Percentiles rank a stretch among this genome's conserved stretches.
phyloP scores from a whole-genome alignment of 73 alveolate species.

The Stentor roeselii region DNA sequence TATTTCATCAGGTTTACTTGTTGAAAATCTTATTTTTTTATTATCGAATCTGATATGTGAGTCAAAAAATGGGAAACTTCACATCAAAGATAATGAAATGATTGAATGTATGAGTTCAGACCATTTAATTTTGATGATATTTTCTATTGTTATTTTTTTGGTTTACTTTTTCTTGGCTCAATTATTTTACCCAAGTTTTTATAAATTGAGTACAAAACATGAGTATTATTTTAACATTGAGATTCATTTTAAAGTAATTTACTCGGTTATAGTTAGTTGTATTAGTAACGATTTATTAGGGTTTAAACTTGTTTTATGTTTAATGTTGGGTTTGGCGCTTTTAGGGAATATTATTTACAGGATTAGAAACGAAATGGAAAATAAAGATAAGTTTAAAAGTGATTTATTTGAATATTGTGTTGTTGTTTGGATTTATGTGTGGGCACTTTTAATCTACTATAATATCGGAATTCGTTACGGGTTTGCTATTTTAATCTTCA shows the following conservation, averaged over 20 bases:
- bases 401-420: too few relatives aligned
- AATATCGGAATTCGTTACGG: too few relatives aligned
- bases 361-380: too few relatives aligned
- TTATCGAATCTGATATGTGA: not conserved
- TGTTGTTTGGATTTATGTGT: too few relatives aligned
- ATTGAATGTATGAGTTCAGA: not conserved
- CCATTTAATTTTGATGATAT: not conserved
- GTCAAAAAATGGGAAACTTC: not conserved
- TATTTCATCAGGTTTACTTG: not conserved
- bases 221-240: not conserved
- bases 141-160: not conserved
- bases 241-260: not conserved
- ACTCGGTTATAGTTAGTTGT: not conserved
- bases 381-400: too few relatives aligned
- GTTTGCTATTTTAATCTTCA: too few relatives aligned
- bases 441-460: too few relatives aligned
- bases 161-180: not conserved
- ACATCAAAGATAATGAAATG: not conserved
- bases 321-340: too few relatives aligned
- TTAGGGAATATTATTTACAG: too few relatives aligned
- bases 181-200: not conserved
- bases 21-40: not conserved
- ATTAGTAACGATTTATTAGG: not conserved
- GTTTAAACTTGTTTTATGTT: not conserved
- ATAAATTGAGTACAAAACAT: too few relatives aligned